Evolutionary conservation across 345 rosid species (phyloP).

Genomic region (Acer saccharum): DNA sequence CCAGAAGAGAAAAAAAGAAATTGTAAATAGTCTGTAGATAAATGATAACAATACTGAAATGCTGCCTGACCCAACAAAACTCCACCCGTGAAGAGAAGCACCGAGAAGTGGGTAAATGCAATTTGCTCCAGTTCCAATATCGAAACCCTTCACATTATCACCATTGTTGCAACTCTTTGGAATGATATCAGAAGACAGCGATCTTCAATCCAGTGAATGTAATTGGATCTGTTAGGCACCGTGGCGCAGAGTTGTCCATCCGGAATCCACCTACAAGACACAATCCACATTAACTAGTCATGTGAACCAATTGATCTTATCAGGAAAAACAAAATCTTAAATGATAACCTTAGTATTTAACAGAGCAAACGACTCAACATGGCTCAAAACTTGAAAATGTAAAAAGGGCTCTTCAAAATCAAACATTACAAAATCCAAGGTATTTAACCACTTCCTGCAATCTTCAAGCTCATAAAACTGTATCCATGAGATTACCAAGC

Average conservation of each 20-base stretch:
- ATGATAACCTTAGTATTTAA: not conserved
- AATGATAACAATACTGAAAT: too few relatives aligned
- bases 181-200: conserved; percentile 66
- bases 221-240: conserved; percentile 85
- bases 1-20: too few relatives aligned
- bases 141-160: conserved; percentile 71
- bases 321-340: not conserved
- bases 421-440: not conserved
- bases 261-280: conserved; percentile 81
- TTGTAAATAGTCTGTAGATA: too few relatives aligned
- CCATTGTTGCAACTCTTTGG: conserved; percentile 28
- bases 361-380: too few relatives aligned
- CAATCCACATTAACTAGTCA: conserved; percentile 4
- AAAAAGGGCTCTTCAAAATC: not conserved
- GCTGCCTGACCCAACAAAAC: conserved; percentile 59
- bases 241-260: conserved; percentile 96
- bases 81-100: conserved; percentile 81
- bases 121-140: too few relatives aligned
- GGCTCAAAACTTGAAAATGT: not conserved
- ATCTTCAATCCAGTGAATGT: conserved; percentile 87
- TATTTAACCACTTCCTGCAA: not conserved
- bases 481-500: not conserved
- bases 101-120: conserved; percentile 94
- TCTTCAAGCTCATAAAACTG: too few relatives aligned
- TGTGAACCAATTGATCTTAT: not conserved